A percentile compares a stretch with the other conserved stretches of the same genome.
Evolutionary conservation across 352 stramenopile species (phyloP).

Genomic region (Globisporangium parvum): DNA sequence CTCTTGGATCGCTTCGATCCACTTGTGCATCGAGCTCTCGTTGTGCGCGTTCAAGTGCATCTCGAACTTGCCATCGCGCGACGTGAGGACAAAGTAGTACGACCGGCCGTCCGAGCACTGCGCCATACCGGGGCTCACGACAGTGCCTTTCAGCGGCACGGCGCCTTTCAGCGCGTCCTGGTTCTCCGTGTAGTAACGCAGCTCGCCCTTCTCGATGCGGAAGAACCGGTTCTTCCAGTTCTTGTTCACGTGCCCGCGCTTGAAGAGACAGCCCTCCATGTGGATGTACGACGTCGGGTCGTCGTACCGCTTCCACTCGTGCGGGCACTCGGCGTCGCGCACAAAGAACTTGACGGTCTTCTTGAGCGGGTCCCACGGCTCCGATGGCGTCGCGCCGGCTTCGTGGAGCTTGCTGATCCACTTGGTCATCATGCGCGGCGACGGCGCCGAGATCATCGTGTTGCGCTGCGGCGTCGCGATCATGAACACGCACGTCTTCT

Average conservation of each 20-base stretch:
- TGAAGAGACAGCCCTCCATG: slow-evolving; percentile 81
- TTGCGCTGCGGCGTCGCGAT: slow-evolving; percentile 70
- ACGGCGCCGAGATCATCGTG: slow-evolving; percentile 77
- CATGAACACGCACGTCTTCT: slow-evolving; percentile 81
- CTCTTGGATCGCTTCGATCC: slow-evolving; percentile 83
- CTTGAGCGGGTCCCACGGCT: slow-evolving; percentile 69
- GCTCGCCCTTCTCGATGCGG: slow-evolving; percentile 71
- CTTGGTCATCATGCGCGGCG: slow-evolving; percentile 69
- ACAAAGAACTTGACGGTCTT: slow-evolving; percentile 85
- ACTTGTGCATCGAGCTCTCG: slow-evolving; percentile 79
- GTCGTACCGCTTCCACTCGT: slow-evolving; percentile 85
- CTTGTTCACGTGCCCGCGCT: slow-evolving; percentile 81
- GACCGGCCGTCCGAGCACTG: slow-evolving; percentile 73
- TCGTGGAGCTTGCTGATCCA: slow-evolving; percentile 76
- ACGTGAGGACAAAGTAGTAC: slow-evolving; percentile 84
- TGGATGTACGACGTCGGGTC: slow-evolving; percentile 83
- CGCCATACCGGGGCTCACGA: slow-evolving; percentile 80
- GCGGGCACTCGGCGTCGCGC: slow-evolving; percentile 51
- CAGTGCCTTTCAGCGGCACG: slow-evolving; percentile 65
- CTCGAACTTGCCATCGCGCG: slow-evolving; percentile 76
- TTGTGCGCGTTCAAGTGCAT: slow-evolving; percentile 82
- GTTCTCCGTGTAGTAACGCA: slow-evolving; percentile 83
- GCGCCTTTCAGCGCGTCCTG: slow-evolving; percentile 67
- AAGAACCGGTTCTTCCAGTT: slow-evolving; percentile 89
- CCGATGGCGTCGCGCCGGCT: slow-evolving; percentile 55